Conservation (phyloP, 2,329 filamentous ascomycete genomes). For the Rhinocladiella mackenziei region DNA sequence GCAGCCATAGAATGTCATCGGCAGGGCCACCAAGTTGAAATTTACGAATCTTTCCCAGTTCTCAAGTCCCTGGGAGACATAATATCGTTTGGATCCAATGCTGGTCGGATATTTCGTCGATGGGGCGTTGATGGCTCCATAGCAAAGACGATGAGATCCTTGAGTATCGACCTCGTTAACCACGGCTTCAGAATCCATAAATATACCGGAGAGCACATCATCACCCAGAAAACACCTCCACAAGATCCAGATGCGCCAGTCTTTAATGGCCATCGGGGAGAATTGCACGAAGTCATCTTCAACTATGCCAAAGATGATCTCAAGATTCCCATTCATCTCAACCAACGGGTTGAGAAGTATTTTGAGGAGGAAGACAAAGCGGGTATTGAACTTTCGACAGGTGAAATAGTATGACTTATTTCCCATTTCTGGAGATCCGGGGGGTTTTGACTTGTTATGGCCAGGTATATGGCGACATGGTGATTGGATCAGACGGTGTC, state of each 20-base stretch:
- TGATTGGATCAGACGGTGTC: slow-evolving; percentile 24
- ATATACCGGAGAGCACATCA: slow-evolving; percentile 58
- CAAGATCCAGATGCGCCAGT: slow-evolving; percentile 49
- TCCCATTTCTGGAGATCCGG: neutral
- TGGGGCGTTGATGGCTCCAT: slow-evolving; percentile 51
- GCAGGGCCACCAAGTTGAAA: slow-evolving; percentile 28
- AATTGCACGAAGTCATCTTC: slow-evolving; percentile 59
- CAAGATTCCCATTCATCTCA: slow-evolving; percentile 54
- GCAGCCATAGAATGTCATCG: slow-evolving; percentile 34
- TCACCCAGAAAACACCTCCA: slow-evolving; percentile 50
- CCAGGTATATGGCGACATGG: slow-evolving; percentile 18
- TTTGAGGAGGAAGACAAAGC: slow-evolving; percentile 52
- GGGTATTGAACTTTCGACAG: slow-evolving; percentile 50
- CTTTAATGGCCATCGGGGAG: slow-evolving; percentile 59
- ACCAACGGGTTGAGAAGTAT: slow-evolving; percentile 50
- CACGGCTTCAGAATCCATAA: slow-evolving; percentile 62
- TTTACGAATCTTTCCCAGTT: slow-evolving; percentile 34
- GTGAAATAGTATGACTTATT: slow-evolving; percentile 38
- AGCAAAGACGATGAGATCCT: slow-evolving; percentile 44
- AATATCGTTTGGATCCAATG: slow-evolving; percentile 60
- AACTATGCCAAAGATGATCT: slow-evolving; percentile 54
- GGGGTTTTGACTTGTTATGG: slow-evolving; percentile 2
- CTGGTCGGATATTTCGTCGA: slow-evolving; percentile 57
- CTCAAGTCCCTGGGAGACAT: slow-evolving; percentile 60
- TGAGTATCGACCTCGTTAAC: slow-evolving; percentile 51